Conservation (phyloP, 306 rosid genomes). For the Vicia faba region DNA sequence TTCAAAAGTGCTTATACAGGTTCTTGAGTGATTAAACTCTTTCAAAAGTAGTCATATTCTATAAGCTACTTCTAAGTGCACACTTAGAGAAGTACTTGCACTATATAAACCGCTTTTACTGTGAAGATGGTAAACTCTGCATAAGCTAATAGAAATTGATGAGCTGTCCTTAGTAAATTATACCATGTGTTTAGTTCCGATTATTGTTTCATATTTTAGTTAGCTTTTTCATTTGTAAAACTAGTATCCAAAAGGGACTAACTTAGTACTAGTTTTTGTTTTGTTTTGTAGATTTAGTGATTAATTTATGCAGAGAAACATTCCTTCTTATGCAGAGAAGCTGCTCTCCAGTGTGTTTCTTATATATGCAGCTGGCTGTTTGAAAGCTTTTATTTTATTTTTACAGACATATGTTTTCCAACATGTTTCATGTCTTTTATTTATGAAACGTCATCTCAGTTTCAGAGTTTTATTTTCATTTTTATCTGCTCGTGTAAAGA, state of each 20-base stretch:
- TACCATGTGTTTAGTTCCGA: neutral
- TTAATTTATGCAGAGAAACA: neutral
- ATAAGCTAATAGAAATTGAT: neutral
- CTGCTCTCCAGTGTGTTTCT: too few species aligned
- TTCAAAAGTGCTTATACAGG: neutral
- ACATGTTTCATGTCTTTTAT: too few species aligned
- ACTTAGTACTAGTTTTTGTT: conserved; percentile 2
- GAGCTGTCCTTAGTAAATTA: neutral
- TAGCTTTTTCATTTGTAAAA: neutral
- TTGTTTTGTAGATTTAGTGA: conserved; percentile 3
- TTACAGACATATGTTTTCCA: too few species aligned
- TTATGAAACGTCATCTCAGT: too few species aligned
- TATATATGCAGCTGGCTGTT: too few species aligned
- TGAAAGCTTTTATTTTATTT: too few species aligned
- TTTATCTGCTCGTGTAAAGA: too few species aligned
- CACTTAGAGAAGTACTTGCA: neutral
- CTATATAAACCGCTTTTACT: neutral
- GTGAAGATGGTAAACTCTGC: neutral
- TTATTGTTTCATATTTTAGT: neutral
- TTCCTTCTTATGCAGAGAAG: too few species aligned
- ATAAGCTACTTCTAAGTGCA: neutral
- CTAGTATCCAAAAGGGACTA: neutral
- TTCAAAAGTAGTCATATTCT: neutral
- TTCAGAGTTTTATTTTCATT: too few species aligned
- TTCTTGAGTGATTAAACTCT: neutral